Base-by-base conservation (phyloP, 371 early-diverging fungal species). In the Fennellomyces sp. region DNA sequence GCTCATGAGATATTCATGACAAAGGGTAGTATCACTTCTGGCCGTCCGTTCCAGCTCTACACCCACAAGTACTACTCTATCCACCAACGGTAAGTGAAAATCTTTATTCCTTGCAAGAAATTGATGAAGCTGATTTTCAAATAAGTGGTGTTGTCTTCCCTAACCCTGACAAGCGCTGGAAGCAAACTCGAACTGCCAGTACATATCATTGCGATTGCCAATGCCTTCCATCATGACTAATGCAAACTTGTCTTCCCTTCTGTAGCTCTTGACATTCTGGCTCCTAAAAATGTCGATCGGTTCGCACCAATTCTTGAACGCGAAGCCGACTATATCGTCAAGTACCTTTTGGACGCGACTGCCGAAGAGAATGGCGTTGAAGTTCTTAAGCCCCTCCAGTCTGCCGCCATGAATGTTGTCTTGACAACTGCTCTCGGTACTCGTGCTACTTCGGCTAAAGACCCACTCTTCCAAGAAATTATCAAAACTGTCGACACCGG, bases 1-100 rank as follows among this genome's bases (percentile, higher is more conserved):
- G 69, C 69, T 3, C 69, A 69, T 42, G 69, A 69, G n/a, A 49
- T 69, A 1, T 64, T 69, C 47, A 49, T 42, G 21, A 59, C 58
- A 21, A 45, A 58, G 6, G 67, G 67, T 15, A 58, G 59, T 21
- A 28, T 52, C 27, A 66, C 67, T 3, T 66, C 67, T 2, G 31
- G 50, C 17, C 25, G 67, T 48, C 54, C 67, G 26, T 62, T 29
- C 23, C 62, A 66, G 25, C 48, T 56, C 12, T 66, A 54, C 39
- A 54, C 31, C 11, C 49, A 54, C 23, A 25, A 62, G 1, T 58
- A 54, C 19, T 64, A 62, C 48, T 56, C 63, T 38, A 31, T 55
- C 36, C 15, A 54, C 17, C 54, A 58, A 52, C 33, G 60, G 63
- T 56, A 56, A 45, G 58, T 54, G 50, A 15, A 19, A 31, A 25